Percentiles rank a stretch among this genome's conserved stretches.
Conservation (phyloP, 2,329 filamentous ascomycete genomes). For the Onygenales sp. region DNA sequence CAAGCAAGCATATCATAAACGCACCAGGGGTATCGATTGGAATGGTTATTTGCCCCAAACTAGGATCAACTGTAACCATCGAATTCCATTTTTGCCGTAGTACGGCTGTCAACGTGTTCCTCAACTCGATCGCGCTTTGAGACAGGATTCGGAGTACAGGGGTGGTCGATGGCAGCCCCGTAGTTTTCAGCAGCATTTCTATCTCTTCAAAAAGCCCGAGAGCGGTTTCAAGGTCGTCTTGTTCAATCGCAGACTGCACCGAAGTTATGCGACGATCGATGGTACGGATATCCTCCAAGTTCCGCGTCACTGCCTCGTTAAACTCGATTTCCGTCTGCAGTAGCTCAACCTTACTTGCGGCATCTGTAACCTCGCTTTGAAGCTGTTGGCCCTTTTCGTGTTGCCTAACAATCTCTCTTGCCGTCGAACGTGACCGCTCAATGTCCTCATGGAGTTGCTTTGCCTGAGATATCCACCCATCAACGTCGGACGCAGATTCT, state of each 20-base stretch:
- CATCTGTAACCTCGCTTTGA: slow-evolving; percentile 55
- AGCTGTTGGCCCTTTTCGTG: slow-evolving; percentile 60
- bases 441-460: slow-evolving; percentile 80
- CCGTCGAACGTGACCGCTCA: slow-evolving; percentile 65
- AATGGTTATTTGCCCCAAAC: slow-evolving; percentile 48
- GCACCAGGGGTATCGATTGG: slow-evolving; percentile 43
- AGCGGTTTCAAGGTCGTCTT: slow-evolving; percentile 36
- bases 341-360: slow-evolving; percentile 44
- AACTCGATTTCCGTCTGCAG: slow-evolving; percentile 52
- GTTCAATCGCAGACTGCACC: slow-evolving; percentile 36
- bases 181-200: slow-evolving; percentile 18
- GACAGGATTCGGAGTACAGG: slow-evolving; percentile 48
- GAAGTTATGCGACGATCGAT: slow-evolving; percentile 41
- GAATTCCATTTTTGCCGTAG: slow-evolving; percentile 63
- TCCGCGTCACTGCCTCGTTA: slow-evolving; percentile 43
- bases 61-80: slow-evolving; percentile 54
- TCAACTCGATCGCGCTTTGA: slow-evolving; percentile 55
- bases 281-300: slow-evolving; percentile 42
- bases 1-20: slow-evolving; percentile 5
- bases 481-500: slow-evolving; percentile 68
- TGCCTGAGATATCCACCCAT: slow-evolving; percentile 77
- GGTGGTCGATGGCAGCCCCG: slow-evolving; percentile 24
- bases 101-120: slow-evolving; percentile 54
- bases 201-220: slow-evolving; percentile 41
- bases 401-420: slow-evolving; percentile 69